phyloP scores from a whole-genome alignment of 2,329 filamentous ascomycete species.

The Falciphora oryzae region DNA sequence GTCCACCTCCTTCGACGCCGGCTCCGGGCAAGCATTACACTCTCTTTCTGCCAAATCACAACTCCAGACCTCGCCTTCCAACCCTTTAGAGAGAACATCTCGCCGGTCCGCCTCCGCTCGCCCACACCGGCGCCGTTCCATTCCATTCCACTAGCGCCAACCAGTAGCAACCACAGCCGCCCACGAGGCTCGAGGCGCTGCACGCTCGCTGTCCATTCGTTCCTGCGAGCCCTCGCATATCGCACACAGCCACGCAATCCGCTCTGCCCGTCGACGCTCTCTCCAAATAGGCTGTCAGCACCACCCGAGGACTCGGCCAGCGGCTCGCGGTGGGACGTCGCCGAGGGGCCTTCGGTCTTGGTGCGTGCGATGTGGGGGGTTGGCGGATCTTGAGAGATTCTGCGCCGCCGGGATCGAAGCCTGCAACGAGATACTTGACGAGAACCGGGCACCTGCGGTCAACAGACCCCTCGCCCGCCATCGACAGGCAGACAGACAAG shows the following conservation, averaged over 20 bases:
- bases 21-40: too few relatives aligned
- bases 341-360: slow-evolving; percentile 26
- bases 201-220: background rate
- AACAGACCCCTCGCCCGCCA: background rate
- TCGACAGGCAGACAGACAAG: background rate
- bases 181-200: background rate
- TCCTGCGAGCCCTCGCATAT: background rate
- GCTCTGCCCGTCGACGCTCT: background rate
- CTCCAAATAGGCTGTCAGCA: background rate
- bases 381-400: slow-evolving; percentile 17
- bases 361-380: slow-evolving; percentile 40
- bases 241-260: background rate
- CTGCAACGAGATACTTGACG: background rate
- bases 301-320: background rate
- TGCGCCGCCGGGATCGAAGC: background rate
- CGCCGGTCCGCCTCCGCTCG: too few relatives aligned
- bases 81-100: too few relatives aligned
- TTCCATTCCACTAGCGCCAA: background rate
- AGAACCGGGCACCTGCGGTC: background rate
- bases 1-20: too few relatives aligned
- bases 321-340: slow-evolving; percentile 14
- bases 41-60: too few relatives aligned
- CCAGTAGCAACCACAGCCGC: background rate
- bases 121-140: too few relatives aligned
- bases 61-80: too few relatives aligned